Evolutionary conservation across 2,329 filamentous ascomycete species (phyloP), one percentile per base, ranked within the genome.

Genomic region (Coniosporium tulheliwenetii): DNA sequence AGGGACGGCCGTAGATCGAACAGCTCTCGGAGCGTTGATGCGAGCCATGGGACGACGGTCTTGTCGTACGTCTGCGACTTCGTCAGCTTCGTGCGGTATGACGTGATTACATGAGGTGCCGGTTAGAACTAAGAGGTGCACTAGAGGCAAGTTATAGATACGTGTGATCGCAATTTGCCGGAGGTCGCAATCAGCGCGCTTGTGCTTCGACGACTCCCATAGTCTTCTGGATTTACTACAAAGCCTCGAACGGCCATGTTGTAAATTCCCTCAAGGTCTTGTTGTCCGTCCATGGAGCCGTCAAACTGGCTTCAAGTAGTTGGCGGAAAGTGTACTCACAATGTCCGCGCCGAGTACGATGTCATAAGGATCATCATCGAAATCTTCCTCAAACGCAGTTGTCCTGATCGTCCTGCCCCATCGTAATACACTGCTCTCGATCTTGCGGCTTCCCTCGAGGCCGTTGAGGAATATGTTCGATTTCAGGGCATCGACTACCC

Each of bases 311-410:
- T 29, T 16, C 30, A 43, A 26, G 4, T 26, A 26, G 7, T 26
- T 7, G 19, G 7, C 19, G 4, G 19, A 26, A 26, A 3, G 43
- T 43, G 38, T 36, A 52, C 65, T 61, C 56, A 70, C 67, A 45
- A 89, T 73, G 55, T 89, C 83, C 30, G 83, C 81, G 3, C 81
- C 84, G 26, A 89, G 59, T 2, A 87, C 70, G 4, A 84, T 59
- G 54, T 87, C 79, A 36, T 52, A 57, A 39, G 56, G 64, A 42
- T 54, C 58, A 40, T 54, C 58, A 51, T 59, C 65, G 44, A 59
- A 63, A 54, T 62, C 62, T 46, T 70, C 62, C 48, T 69, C 64
- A 40, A 76, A 69, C 16, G 32, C 69, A 45, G 71, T 64, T 26
- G 19, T 26, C 19, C 19, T 26, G 19, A 26, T 26, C 4, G 19